Base-by-base conservation (phyloP, 2,329 filamentous ascomycete genomes). In the Fusarium heterosporum region DNA sequence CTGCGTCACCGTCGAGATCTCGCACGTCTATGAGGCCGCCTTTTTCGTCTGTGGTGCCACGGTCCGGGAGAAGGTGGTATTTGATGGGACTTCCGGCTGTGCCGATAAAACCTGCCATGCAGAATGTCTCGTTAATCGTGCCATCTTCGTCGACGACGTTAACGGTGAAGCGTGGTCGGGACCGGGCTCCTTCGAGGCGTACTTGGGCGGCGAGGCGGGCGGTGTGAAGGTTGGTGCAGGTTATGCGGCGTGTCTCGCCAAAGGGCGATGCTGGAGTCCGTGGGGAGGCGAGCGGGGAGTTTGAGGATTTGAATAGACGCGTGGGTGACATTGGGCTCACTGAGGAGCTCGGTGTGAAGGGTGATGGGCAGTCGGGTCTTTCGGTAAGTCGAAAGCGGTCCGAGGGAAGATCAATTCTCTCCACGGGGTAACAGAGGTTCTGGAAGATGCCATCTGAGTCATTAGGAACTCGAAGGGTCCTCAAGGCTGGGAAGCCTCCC, bases 391-490 rank as follows among this genome's bases (percentile, higher is more conserved):
- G 79, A 72, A 82, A 84, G 22, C 82, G 81, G 63, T 88, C 85
- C 11, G 77, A 77, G 2, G 84, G 80, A 22, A 85, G 78, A 39
- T 87, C 83, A 19, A 86, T 80, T 29, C 82, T 81, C 29, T 85
- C 84, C 6, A 83, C 79, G 1, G 90, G 90, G 41, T 83, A 84
- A 75, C 91, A 94, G 2, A 93, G 82, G 2, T 81, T 78, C 77
- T 94, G 91, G 64, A 93, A 87, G 9, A 86, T 69, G 26, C 90
- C 91, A 7, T 91, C 85, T 2, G 89, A 85, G 66, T 94, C 91
- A 57, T 87, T 87, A 2, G 90, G 91, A 0, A 87, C 82, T 53
- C 91, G 86, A 17, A 93, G 78, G 2, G 74, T 79, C 11, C 79
- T 80, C 11, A 94, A 82, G 1, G 78, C 75, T 0, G 91, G 91